Percentiles rank a stretch among this genome's conserved stretches.
These are phyloP conservation scores for Lavandula angustifolia DNA, from an alignment of 257 asterid genomes.

Conservation along the genomic window DNA sequence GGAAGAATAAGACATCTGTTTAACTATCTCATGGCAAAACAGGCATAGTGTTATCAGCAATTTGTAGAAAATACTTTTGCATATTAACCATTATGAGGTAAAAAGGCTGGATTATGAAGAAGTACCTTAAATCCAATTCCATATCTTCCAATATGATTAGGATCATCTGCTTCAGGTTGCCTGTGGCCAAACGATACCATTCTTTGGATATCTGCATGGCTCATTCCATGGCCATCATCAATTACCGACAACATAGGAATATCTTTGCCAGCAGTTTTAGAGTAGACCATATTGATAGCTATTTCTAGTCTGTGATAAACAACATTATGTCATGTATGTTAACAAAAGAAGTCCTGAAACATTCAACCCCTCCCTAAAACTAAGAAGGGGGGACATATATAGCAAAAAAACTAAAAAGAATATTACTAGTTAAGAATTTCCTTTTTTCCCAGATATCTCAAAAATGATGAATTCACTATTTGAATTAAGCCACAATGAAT, in stretches of 20 bases:
- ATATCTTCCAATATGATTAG: conserved; percentile 66
- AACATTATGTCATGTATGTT: conserved; percentile 24
- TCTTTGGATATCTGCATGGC: conserved; percentile 55
- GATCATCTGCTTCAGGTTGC: conserved; percentile 53
- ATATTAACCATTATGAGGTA: neutral
- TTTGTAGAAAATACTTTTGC: neutral
- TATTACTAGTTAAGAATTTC: neutral
- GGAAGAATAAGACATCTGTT: conserved; percentile 9
- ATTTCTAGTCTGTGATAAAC: conserved; percentile 54
- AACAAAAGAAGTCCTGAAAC: conserved; percentile 22
- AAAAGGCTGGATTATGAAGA: conserved; percentile 1
- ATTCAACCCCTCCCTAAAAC: no score
- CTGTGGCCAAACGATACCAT: conserved; percentile 79
- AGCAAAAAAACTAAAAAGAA: conserved; percentile 2
- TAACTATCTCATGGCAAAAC: neutral
- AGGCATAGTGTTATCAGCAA: conserved; percentile 9
- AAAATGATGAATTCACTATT: conserved; percentile 9
- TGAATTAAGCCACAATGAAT: neutral
- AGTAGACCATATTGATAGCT: conserved; percentile 48
- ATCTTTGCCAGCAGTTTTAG: conserved; percentile 44
- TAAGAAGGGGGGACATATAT: no score
- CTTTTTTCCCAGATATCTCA: no score
- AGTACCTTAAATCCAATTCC: conserved; percentile 87
- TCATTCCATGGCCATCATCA: conserved; percentile 83
- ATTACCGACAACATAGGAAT: conserved; percentile 70